A percentile compares a stretch with the other conserved stretches of the same genome.
phyloP scores from a whole-genome alignment of 2,329 filamentous ascomycete species.

The Epichloe elymi region DNA sequence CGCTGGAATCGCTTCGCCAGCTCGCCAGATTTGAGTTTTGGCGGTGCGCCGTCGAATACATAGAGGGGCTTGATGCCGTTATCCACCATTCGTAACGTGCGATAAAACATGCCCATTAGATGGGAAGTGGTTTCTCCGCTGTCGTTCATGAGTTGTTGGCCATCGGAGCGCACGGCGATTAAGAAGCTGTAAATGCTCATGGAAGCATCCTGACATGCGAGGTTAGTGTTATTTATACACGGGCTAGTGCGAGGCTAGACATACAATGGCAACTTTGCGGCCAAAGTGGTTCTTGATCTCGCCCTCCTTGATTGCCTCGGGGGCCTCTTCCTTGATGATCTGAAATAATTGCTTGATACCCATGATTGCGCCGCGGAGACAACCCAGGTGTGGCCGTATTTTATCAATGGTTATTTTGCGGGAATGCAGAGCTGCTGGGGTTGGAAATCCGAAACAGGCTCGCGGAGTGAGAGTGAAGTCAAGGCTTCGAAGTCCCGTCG shows the following conservation, averaged over 20 bases:
- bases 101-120: constrained; percentile 99
- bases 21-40: constrained; percentile 95
- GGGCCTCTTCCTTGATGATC: constrained; percentile 82
- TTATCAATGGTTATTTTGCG: neutral
- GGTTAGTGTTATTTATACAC: neutral
- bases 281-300: constrained; percentile 99
- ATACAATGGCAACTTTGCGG: constrained; percentile 91
- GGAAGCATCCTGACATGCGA: constrained; percentile 36
- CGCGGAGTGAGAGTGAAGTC: neutral
- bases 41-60: constrained; percentile 92
- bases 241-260: constrained; percentile 16
- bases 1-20: constrained; percentile 91
- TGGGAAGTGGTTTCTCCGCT: constrained; percentile 94
- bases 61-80: constrained; percentile 98
- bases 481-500: neutral
- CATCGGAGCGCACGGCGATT: constrained; percentile 91
- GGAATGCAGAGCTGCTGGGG: neutral
- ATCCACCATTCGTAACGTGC: constrained; percentile 93
- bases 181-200: constrained; percentile 99
- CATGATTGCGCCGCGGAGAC: constrained; percentile 26
- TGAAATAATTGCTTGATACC: constrained; percentile 63
- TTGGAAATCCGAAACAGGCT: neutral
- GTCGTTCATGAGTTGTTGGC: constrained; percentile 91
- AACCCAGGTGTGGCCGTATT: neutral
- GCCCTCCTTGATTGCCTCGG: constrained; percentile 88